These are phyloP conservation scores for Quercus dentata DNA, from an alignment of 306 rosid genomes.

Conservation along the genomic window DNA sequence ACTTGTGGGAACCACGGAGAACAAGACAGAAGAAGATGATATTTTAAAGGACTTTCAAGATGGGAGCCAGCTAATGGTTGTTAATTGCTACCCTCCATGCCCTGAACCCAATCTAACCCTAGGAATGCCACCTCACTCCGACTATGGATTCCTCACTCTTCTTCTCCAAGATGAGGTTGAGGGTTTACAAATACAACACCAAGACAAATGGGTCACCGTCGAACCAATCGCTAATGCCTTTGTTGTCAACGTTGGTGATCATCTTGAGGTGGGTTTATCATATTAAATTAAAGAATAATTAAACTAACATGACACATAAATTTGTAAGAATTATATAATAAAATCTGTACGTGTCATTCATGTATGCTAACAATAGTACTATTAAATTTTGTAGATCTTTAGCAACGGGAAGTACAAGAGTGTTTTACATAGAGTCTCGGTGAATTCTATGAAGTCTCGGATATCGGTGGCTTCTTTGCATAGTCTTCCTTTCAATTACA, in stretches of 20 bases:
- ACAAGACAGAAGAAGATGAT: slow-evolving; percentile 26
- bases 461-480: slow-evolving; percentile 78
- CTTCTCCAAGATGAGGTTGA: slow-evolving; percentile 78
- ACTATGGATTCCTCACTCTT: slow-evolving; percentile 85
- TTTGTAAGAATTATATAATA: too few species aligned
- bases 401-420: slow-evolving; percentile 94
- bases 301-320: too few species aligned
- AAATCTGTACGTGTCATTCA: background rate
- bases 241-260: slow-evolving; percentile 88
- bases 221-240: slow-evolving; percentile 68
- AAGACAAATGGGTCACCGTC: slow-evolving; percentile 74
- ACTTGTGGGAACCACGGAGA: slow-evolving; percentile 28
- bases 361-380: background rate
- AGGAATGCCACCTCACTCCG: slow-evolving; percentile 94
- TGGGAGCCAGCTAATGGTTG: slow-evolving; percentile 86
- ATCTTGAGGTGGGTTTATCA: slow-evolving; percentile 60
- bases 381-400: slow-evolving; percentile 43
- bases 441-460: slow-evolving; percentile 46
- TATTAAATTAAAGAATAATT: background rate
- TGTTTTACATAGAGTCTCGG: slow-evolving; percentile 75
- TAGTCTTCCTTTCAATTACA: slow-evolving; percentile 42
- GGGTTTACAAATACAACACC: slow-evolving; percentile 71
- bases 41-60: slow-evolving; percentile 47
- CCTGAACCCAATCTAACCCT: slow-evolving; percentile 91
- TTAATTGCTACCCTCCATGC: slow-evolving; percentile 84